Conservation (phyloP, 257 asterid genomes). For the Striga asiatica region DNA sequence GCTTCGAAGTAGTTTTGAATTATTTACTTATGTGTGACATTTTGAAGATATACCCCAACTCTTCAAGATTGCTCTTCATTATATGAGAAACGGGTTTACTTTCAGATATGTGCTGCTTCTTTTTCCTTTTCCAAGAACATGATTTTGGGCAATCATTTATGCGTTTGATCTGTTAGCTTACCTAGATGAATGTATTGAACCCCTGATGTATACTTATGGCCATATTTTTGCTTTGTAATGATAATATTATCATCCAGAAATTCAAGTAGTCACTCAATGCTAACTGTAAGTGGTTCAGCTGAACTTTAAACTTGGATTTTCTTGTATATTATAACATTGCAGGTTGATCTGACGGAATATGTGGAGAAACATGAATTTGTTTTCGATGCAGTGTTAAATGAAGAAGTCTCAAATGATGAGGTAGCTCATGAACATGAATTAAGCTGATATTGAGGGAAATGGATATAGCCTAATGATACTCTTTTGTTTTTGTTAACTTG, state of each 20-base stretch:
- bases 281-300: neutral
- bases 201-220: constrained; percentile 1
- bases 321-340: constrained; percentile 21
- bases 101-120: neutral
- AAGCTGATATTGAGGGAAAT: neutral
- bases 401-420: constrained; percentile 99
- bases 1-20: neutral
- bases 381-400: constrained; percentile 94
- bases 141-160: neutral
- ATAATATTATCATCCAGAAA: neutral
- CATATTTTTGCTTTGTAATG: constrained; percentile 1
- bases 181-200: too few relatives aligned
- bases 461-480: neutral
- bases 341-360: constrained; percentile 97
- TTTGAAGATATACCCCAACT: neutral
- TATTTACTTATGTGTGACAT: neutral
- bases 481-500: constrained; percentile 13
- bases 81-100: neutral
- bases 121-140: neutral
- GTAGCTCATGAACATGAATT: constrained; percentile 27
- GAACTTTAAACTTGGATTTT: neutral
- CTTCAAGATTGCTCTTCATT: neutral
- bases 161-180: neutral
- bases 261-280: neutral
- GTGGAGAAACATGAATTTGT: constrained; percentile 96